Evolutionary conservation across 768 basidiomycete species (phyloP), one percentile per base, ranked within the genome.

Genomic region (Hortiboletus flavorubellus): DNA sequence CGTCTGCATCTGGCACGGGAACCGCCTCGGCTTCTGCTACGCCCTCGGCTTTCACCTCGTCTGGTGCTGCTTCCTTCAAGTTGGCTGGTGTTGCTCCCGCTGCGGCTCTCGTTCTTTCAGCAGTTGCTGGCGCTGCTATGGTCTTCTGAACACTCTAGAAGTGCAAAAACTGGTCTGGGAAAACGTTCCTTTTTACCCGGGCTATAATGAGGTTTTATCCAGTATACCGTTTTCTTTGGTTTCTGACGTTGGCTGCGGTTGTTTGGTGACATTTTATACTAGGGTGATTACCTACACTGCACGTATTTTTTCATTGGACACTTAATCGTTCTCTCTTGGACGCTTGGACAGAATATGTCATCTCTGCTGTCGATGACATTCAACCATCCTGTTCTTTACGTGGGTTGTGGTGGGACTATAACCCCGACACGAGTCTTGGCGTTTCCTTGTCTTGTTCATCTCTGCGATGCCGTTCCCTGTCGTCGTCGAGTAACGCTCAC

Each of bases 101-200:
- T 29, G 73, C 71, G 3, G 73, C 68, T 14, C 64, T 75, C 8
- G 60, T 77, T 21, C 63, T 81, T 35, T 80, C 81, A 18, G 77
- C 73, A 0, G 63, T 78, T 38, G 82, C 77, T 38, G 84, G 83
- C 38, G 80, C 72, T 23, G 79, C 67, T 14, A 61, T 76, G 55
- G 71, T 79, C 43, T 73, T 83, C 61, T 84, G 71, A 73, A 45
- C 23, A 34, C 26, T 63, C 71, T 48, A 15, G 2, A 14, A 21
- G 2, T 21, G 0, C 29, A 31, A 44, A 54, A 56, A 49, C 35
- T 34, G 26, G 18, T 38, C 43, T 42, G 21, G 51, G 33, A 44
- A 15, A 47, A 29, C 39, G 18, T 8, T 48, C 42, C 15, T 39
- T 49, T 58, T 42, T 31, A 41, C 18, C 46, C 49, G 10, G 52